These are phyloP conservation scores for Xylariaceae sp. DNA, from an alignment of 2,329 filamentous ascomycete genomes.

Conservation along the genomic window DNA sequence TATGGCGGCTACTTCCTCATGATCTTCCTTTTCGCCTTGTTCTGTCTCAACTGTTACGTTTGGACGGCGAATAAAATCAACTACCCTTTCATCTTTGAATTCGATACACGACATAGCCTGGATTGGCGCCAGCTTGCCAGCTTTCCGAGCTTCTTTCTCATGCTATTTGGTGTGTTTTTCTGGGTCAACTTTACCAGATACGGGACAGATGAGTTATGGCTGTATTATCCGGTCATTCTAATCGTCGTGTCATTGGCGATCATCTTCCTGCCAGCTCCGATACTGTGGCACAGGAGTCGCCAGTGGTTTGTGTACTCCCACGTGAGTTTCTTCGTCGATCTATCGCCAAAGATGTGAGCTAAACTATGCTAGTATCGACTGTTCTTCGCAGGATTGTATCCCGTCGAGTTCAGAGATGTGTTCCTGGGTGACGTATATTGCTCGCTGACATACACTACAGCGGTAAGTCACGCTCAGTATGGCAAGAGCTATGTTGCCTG, in stretches of 20 bases:
- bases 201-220: slow-evolving; percentile 62
- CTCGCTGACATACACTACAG: slow-evolving; percentile 84
- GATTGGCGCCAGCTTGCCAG: slow-evolving; percentile 88
- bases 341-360: neutral
- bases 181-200: slow-evolving; percentile 83
- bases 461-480: slow-evolving; percentile 52
- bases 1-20: slow-evolving; percentile 91
- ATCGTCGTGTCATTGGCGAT: slow-evolving; percentile 64
- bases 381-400: slow-evolving; percentile 78
- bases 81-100: slow-evolving; percentile 95
- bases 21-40: slow-evolving; percentile 75
- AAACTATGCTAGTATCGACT: slow-evolving; percentile 65
- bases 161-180: slow-evolving; percentile 73
- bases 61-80: slow-evolving; percentile 88
- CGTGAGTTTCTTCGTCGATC: slow-evolving; percentile 46
- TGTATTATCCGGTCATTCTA: slow-evolving; percentile 83
- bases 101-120: slow-evolving; percentile 78
- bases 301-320: slow-evolving; percentile 88
- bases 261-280: slow-evolving; percentile 69
- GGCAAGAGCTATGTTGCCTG: too few relatives aligned
- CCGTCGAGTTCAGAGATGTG: slow-evolving; percentile 95
- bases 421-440: slow-evolving; percentile 98
- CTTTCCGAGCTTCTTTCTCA: slow-evolving; percentile 79
- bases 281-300: slow-evolving; percentile 72
- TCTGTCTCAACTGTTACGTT: slow-evolving; percentile 77